Base-by-base conservation (phyloP, 441 rosid genomes). In the Gossypium davidsonii region DNA sequence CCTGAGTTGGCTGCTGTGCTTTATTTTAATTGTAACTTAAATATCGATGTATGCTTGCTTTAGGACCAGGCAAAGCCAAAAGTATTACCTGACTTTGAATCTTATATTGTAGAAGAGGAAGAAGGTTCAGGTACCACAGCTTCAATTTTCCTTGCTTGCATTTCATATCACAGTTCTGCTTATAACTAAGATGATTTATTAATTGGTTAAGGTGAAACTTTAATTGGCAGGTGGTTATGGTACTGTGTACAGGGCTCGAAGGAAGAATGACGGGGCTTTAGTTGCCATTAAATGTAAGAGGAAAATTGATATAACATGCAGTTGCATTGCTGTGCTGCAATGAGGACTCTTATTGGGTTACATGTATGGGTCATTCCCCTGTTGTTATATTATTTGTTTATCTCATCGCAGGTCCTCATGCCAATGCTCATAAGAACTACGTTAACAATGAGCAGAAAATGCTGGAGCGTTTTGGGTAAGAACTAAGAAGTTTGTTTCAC, bases 211-310 rank as follows among this genome's bases (percentile, higher is more conserved):
- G 52, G 44, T 53, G 42, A 74, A 80, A 75, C 59, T 64, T 20
- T 17, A 62, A 79, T 71, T 80, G 74, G 77, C 86, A 96, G 99
- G 99, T 75, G 99, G 99, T 67, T 91, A 93, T 76, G 99, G 99
- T 58, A 86, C 79, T 79, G 99, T 96, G 57, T 96, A 93, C 76
- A 87, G 90, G 76, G 97, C 97, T 52, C 70, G 77, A 57, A 90
- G 91, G 79, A 89, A 87, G 81, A 75, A 21, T 72, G 97, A 93
- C 76, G 93, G 92, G 73, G 76, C 72, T 49, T 72, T 79, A 10
- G 90, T 95, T 77, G 99, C 99, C 77, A 91, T 95, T 77, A 95
- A 95, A 87, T 93, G 98, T 95, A 86, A 65, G 92, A 79, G 67
- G 31, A 10, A 53, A 70, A 53, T 72, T 59, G 77, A 62, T 59